Evolutionary conservation across 2,329 filamentous ascomycete species (phyloP), one percentile per base, ranked within the genome.

Genomic region (Aspergillus fijiensis): DNA sequence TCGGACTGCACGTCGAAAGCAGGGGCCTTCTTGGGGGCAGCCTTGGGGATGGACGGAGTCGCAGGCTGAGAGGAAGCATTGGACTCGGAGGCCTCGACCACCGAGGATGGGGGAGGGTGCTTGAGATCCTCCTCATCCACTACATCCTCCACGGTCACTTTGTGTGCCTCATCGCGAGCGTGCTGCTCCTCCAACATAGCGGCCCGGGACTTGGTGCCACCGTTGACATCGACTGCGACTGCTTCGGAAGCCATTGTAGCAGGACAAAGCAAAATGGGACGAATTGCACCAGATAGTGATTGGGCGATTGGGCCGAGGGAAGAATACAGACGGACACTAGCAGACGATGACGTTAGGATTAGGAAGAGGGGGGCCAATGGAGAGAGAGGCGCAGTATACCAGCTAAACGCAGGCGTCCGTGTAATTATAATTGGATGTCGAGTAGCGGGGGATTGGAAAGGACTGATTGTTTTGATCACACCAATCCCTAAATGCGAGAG

Each of bases 1-100:
- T 96, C 90, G 19, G 91, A 96, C 71, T 91, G 85, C 21, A 91
- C 93, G 76, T 98, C 91, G 63, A 97, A 80, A 55, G 82, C 73
- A 2, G 79, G 74, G 35, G 82, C 76, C 62, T 73, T 76, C 61
- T 72, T 72, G 10, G 71, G 62, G 33, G 73, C 71, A 27, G 73
- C 61, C 58, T 85, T 80, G 39, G 81, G 61, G 31, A 57, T 62
- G 4, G 78, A 65, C 74, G 75, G 55, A 56, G 79, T 72, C 5
- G 70, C 57, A 31, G 69, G 60, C 45, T 66, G 67, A 57, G 63
- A 62, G 19, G 68, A 58, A 25, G 67, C 54, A 1, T 65, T 60
- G 51, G 71, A 60, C 61, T 75, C 68, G 58, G 74, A 70, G 63
- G 77, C 67, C 47, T 70, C 74, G 58, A 68, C 69, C 56, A 72